These are phyloP conservation scores for Yamadazyma triangularis DNA, from an alignment of 1,139 yeast species.

Conservation along the genomic window DNA sequence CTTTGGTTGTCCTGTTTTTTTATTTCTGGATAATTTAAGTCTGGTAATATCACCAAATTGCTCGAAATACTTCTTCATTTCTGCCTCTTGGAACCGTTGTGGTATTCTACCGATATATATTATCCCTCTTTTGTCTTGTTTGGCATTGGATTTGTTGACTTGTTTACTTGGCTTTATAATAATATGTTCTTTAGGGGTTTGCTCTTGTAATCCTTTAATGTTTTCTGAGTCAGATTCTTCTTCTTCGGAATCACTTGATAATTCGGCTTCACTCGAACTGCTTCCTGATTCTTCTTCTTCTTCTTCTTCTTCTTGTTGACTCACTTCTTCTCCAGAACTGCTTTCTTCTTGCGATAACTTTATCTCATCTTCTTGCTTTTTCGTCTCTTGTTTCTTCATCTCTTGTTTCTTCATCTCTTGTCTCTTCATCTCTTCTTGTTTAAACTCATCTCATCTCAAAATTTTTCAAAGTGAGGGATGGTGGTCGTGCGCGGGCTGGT, in stretches of 20 bases:
- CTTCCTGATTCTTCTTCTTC: constrained; percentile 6
- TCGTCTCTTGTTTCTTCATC: constrained; percentile 12
- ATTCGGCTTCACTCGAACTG: no score
- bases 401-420: constrained; percentile 10
- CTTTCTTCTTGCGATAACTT: constrained; percentile 6
- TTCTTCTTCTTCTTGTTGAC: background rate
- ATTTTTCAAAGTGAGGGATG: background rate
- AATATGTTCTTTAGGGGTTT: constrained; percentile 18
- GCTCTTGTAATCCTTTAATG: constrained; percentile 14
- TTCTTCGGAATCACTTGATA: constrained; percentile 7
- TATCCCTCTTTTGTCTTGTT: constrained; percentile 48
- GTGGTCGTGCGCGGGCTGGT: no score
- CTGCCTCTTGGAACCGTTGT: constrained; percentile 83
- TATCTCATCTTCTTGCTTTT: constrained; percentile 16
- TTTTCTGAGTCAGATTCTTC: constrained; percentile 18
- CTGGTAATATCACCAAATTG: constrained; percentile 86
- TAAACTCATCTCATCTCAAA: constrained; percentile 5
- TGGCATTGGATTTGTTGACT: constrained; percentile 14
- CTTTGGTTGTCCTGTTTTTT: constrained; percentile 85
- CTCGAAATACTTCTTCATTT: constrained; percentile 72
- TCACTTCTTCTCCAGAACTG: constrained; percentile 7
- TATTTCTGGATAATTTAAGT: constrained; percentile 80
- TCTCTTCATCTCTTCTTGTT: no score
- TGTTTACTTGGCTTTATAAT: constrained; percentile 24
- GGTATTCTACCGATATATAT: constrained; percentile 91